These are phyloP conservation scores for Zarea fungicola DNA, from an alignment of 2,329 filamentous ascomycete species.

Conservation along the genomic window DNA sequence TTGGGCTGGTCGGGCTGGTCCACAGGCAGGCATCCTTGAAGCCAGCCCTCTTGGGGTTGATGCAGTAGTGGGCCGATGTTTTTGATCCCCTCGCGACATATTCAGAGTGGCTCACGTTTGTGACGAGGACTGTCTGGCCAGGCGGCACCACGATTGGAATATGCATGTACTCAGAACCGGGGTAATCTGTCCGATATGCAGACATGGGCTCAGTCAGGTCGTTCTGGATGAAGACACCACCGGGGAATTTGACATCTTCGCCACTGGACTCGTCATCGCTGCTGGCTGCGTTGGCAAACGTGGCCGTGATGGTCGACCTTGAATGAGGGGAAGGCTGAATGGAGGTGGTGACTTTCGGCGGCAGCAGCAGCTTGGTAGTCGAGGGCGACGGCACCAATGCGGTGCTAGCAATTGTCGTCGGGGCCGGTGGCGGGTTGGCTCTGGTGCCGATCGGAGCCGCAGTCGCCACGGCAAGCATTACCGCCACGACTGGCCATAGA, in stretches of 20 bases:
- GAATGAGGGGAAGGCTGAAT: slow-evolving; percentile 20
- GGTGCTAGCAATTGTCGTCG: no score
- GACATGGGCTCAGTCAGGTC: slow-evolving; percentile 60
- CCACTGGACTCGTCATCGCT: slow-evolving; percentile 44
- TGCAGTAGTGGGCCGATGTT: slow-evolving; percentile 93
- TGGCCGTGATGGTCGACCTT: slow-evolving; percentile 10
- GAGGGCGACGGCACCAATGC: no score
- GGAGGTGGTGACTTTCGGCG: slow-evolving; percentile 22
- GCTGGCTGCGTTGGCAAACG: slow-evolving; percentile 19
- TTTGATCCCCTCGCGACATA: slow-evolving; percentile 69
- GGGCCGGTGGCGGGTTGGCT: no score
- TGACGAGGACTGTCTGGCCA: slow-evolving; percentile 58
- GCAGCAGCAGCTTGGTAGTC: slow-evolving; percentile 26
- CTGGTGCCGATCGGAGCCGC: no score
- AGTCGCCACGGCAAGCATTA: no score
- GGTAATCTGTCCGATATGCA: slow-evolving; percentile 94
- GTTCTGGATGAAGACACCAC: slow-evolving; percentile 71
- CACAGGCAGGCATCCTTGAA: slow-evolving; percentile 71
- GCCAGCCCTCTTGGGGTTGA: slow-evolving; percentile 73
- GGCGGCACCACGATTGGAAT: slow-evolving; percentile 63
- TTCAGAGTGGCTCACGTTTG: slow-evolving; percentile 68
- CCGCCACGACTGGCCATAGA: no score
- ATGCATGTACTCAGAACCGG: slow-evolving; percentile 83
- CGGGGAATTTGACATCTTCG: slow-evolving; percentile 65
- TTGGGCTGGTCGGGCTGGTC: slow-evolving; percentile 47